These are phyloP conservation scores for Lactarius vividus DNA, from an alignment of 768 basidiomycete genomes.

Conservation along the genomic window DNA sequence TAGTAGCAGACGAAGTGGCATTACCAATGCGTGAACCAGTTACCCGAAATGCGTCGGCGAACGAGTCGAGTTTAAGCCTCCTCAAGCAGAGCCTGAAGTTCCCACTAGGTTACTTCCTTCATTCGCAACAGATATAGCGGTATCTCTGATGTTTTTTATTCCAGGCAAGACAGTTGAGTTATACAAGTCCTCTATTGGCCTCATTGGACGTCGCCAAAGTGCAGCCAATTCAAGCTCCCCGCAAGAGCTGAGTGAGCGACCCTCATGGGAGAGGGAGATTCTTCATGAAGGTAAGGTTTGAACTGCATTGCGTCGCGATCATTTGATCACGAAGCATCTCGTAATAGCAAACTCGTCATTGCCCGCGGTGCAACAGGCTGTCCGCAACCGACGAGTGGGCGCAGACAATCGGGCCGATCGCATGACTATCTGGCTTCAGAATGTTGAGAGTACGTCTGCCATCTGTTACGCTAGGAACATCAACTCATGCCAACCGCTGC, in stretches of 20 bases:
- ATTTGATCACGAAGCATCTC: not conserved
- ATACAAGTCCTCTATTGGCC: slow-evolving; percentile 55
- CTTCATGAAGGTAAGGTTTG: slow-evolving; percentile 42
- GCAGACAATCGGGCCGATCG: slow-evolving; percentile 59
- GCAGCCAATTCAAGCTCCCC: slow-evolving; percentile 23
- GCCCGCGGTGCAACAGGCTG: slow-evolving; percentile 52
- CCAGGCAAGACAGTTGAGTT: slow-evolving; percentile 66
- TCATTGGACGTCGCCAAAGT: slow-evolving; percentile 18
- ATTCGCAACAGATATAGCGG: too few relatives aligned
- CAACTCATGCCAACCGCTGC: slow-evolving; percentile 13
- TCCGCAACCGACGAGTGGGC: slow-evolving; percentile 50
- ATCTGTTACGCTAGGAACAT: not conserved
- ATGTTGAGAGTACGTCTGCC: slow-evolving; percentile 68
- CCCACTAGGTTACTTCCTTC: slow-evolving; percentile 60
- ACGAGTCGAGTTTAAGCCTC: slow-evolving; percentile 44
- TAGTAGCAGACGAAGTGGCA: slow-evolving; percentile 21
- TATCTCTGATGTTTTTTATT: not conserved
- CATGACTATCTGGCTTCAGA: slow-evolving; percentile 79
- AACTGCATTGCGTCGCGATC: not conserved
- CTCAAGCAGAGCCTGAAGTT: slow-evolving; percentile 70
- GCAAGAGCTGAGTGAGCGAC: slow-evolving; percentile 31
- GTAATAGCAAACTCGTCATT: slow-evolving; percentile 48
- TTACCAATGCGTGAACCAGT: slow-evolving; percentile 17
- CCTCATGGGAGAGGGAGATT: slow-evolving; percentile 50
- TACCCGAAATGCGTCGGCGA: slow-evolving; percentile 22